phyloP scores from a whole-genome alignment of 75 land plant species.

The Cryptomeria japonica region DNA sequence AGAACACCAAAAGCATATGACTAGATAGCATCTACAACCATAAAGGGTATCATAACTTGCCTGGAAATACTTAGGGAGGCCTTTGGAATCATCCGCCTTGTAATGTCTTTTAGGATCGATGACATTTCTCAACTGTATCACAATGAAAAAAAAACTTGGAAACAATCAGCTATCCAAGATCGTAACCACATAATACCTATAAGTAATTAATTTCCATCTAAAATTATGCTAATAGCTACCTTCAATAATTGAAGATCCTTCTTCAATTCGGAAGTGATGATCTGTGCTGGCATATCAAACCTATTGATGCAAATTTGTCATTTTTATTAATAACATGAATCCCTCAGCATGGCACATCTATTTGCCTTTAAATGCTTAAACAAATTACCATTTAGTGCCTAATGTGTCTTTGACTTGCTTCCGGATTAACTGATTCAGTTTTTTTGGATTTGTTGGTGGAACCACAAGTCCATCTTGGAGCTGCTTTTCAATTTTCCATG shows the following conservation, averaged over 20 bases:
- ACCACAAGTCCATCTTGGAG: constrained; percentile 83
- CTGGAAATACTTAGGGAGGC: constrained; percentile 89
- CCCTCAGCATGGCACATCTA: neutral
- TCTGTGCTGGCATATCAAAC: constrained; percentile 93
- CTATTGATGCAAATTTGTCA: constrained; percentile 27
- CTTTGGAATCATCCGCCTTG: constrained; percentile 78
- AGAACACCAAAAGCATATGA: neutral
- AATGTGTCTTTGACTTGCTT: constrained; percentile 72
- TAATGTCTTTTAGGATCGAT: constrained; percentile 97
- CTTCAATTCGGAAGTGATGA: constrained; percentile 79
- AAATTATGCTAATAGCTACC: constrained; percentile 26
- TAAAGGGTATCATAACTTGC: constrained; percentile 24
- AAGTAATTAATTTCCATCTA: neutral
- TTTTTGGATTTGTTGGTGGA: constrained; percentile 67
- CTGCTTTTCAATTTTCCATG: constrained; percentile 34
- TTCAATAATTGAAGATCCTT: constrained; percentile 83
- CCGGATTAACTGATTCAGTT: constrained; percentile 61
- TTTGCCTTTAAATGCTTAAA: neutral
- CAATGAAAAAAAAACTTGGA: neutral
- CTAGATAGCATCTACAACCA: neutral
- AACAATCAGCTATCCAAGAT: neutral
- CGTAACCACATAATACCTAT: neutral
- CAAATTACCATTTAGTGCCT: constrained; percentile 69
- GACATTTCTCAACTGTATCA: constrained; percentile 69
- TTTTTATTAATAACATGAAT: neutral